Percentiles rank a stretch among this genome's conserved stretches.
Evolutionary conservation across 2,329 filamentous ascomycete species (phyloP).

Genomic region (Celoporthe dispersa): DNA sequence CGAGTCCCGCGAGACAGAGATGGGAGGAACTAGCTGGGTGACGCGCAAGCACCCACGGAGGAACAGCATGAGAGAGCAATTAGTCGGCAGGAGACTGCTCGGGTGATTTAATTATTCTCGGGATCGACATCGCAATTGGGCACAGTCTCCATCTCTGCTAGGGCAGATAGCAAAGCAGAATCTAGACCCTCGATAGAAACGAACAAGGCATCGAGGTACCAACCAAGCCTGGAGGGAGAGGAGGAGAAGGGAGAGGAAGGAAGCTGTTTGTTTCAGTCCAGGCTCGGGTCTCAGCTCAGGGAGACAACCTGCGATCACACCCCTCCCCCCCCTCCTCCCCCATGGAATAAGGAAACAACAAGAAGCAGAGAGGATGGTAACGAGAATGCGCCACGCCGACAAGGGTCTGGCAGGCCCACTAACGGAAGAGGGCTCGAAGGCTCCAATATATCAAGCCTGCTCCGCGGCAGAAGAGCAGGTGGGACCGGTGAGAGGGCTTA

Average conservation of each 20-base stretch:
- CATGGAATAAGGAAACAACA: neutral
- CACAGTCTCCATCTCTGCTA: neutral
- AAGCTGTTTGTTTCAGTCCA: slow-evolving; percentile 4
- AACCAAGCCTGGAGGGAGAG: neutral
- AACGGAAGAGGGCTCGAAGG: too few relatives aligned
- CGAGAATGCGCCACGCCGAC: neutral
- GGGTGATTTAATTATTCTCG: neutral
- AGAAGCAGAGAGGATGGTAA: neutral
- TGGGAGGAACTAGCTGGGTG: neutral
- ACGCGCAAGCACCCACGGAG: neutral
- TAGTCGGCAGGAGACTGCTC: neutral
- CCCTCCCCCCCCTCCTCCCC: too few relatives aligned
- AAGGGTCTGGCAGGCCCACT: too few relatives aligned
- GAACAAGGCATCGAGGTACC: neutral
- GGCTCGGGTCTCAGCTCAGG: slow-evolving; percentile 5
- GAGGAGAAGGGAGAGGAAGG: neutral
- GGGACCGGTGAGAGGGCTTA: neutral
- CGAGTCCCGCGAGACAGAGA: neutral
- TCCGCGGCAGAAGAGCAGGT: neutral
- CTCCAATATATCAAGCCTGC: neutral
- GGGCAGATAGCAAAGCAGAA: neutral
- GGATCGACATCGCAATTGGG: neutral
- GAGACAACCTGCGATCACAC: neutral
- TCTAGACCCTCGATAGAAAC: neutral
- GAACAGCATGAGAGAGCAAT: neutral